These are phyloP conservation scores for Clavaria fumosa DNA, from an alignment of 768 basidiomycete species.

Conservation along the genomic window DNA sequence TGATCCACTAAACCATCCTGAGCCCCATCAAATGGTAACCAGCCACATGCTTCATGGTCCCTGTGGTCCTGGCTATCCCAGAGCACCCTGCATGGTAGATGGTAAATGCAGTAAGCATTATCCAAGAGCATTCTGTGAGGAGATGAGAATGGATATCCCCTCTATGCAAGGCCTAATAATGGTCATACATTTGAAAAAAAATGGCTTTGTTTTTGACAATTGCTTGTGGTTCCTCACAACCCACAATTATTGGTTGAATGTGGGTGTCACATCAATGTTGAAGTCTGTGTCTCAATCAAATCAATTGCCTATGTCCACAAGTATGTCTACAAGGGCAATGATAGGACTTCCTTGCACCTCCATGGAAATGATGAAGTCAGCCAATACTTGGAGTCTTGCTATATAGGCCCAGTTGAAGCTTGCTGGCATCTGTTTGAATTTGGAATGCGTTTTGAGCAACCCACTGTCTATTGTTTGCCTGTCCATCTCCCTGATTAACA, in stretches of 20 bases:
- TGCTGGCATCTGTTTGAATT: background rate
- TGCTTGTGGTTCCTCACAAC: too few species aligned
- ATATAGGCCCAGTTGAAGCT: background rate
- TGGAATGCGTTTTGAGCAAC: background rate
- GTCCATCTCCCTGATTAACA: too few species aligned
- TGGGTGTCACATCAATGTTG: too few species aligned
- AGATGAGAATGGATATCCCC: slow-evolving; percentile 13
- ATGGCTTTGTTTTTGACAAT: too few species aligned
- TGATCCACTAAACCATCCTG: slow-evolving; percentile 19
- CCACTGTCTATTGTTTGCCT: background rate
- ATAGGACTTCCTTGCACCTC: too few species aligned
- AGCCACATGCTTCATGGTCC: slow-evolving; percentile 23
- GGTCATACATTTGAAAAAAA: too few species aligned
- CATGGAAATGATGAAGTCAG: slow-evolving; percentile 2
- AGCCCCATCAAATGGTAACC: slow-evolving; percentile 21
- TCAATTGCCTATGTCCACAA: too few species aligned
- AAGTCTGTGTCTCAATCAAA: too few species aligned
- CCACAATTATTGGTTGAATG: too few species aligned
- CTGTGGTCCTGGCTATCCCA: slow-evolving; percentile 21
- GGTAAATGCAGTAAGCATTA: slow-evolving; percentile 19
- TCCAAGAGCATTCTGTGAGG: slow-evolving; percentile 17
- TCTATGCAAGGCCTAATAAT: slow-evolving; percentile 17
- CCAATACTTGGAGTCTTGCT: background rate
- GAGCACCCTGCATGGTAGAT: slow-evolving; percentile 25
- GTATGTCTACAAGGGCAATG: too few species aligned